A percentile compares a stretch with the other conserved stretches of the same genome.
phyloP scores from a whole-genome alignment of 495 filamentous ascomycete species.

The Talaromyces proteolyticus region DNA sequence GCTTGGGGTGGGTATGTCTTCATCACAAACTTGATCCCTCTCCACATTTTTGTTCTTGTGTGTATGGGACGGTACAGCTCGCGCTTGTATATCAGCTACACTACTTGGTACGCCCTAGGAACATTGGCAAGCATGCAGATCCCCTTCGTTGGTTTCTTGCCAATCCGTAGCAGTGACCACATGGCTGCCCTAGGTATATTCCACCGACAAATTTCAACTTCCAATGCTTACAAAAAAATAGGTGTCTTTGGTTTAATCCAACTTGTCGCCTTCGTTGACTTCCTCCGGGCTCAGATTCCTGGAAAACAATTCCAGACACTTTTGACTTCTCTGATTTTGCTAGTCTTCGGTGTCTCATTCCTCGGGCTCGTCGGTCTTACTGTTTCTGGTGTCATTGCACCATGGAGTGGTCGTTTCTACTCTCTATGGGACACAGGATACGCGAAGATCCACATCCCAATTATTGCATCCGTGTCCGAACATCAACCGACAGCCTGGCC shows the following conservation, averaged over 20 bases:
- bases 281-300: slow-evolving; percentile 77
- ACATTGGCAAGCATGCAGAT: slow-evolving; percentile 99
- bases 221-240: slow-evolving; percentile 22
- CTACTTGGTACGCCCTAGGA: slow-evolving; percentile 95
- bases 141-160: slow-evolving; percentile 96
- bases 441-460: slow-evolving; percentile 98
- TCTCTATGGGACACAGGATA: slow-evolving; percentile 99
- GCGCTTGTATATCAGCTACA: slow-evolving; percentile 91
- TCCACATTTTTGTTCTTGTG: slow-evolving; percentile 92
- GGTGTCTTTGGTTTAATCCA: slow-evolving; percentile 96
- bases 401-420: slow-evolving; percentile 99
- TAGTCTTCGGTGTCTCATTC: slow-evolving; percentile 67
- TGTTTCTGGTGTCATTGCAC: slow-evolving; percentile 84
- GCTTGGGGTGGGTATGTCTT: slow-evolving; percentile 99
- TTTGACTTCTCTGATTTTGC: slow-evolving; percentile 70
- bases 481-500: slow-evolving; percentile 99
- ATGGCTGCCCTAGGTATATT: slow-evolving; percentile 89
- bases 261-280: slow-evolving; percentile 89
- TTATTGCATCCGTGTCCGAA: slow-evolving; percentile 98
- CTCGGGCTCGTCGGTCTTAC: slow-evolving; percentile 76
- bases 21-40: slow-evolving; percentile 95
- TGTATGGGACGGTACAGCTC: slow-evolving; percentile 97
- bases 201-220: background rate
- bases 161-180: slow-evolving; percentile 94
- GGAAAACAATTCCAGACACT: slow-evolving; percentile 90